These are phyloP conservation scores for Corylus americana DNA, from an alignment of 306 rosid genomes.

Conservation along the genomic window DNA sequence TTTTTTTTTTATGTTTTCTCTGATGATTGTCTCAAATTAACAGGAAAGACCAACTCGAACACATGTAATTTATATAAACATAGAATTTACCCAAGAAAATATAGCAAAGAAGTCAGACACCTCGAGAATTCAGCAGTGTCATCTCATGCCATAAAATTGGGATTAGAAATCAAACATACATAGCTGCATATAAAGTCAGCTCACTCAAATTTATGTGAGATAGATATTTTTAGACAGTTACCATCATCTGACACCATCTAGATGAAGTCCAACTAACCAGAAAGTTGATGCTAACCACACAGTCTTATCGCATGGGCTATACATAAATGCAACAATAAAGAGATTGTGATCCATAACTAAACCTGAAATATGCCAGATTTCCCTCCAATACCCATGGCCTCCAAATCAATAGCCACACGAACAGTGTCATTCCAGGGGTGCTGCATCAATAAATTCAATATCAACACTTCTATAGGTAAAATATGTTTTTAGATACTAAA, in stretches of 20 bases:
- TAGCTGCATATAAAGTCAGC: background rate
- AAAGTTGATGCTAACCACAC: conserved; percentile 11
- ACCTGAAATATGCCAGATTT: conserved; percentile 95
- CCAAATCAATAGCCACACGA: conserved; percentile 86
- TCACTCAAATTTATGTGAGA: background rate
- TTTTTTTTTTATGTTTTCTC: background rate
- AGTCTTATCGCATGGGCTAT: conserved; percentile 12
- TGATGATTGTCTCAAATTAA: background rate
- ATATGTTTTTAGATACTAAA: conserved; percentile 13
- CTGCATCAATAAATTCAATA: conserved; percentile 50
- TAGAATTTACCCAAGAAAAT: background rate
- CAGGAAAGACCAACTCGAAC: background rate
- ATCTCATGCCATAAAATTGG: background rate
- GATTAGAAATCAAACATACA: background rate
- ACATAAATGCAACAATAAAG: conserved; percentile 5
- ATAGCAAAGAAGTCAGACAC: background rate
- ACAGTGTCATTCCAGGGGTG: conserved; percentile 86
- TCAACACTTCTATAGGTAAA: conserved; percentile 18
- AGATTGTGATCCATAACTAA: conserved; percentile 34
- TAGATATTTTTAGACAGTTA: background rate
- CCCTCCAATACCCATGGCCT: conserved; percentile 99
- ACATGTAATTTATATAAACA: background rate
- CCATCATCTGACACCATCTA: background rate
- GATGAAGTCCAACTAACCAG: background rate
- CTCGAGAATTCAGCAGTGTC: background rate